These are phyloP conservation scores for Talaromyces sp. DNA, from an alignment of 2,329 filamentous ascomycete genomes.

Conservation along the genomic window DNA sequence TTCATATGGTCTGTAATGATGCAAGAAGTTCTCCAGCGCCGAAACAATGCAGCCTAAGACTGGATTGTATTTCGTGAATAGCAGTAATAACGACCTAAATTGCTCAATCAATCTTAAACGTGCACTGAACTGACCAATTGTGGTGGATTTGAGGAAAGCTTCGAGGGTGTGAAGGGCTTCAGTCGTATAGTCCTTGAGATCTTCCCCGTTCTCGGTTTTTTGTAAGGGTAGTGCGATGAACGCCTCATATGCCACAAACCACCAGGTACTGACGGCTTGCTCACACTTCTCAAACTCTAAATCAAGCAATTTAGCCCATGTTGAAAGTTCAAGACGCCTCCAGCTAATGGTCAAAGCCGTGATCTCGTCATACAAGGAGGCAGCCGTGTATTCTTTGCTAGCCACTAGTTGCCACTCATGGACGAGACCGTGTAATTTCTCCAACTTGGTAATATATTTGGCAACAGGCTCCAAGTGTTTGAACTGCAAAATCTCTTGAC, in stretches of 20 bases:
- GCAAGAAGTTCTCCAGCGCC: conserved; percentile 73
- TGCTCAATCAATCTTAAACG: conserved; percentile 68
- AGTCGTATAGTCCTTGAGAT: conserved; percentile 63
- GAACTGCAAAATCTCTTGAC: conserved; percentile 72
- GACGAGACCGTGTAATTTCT: conserved; percentile 80
- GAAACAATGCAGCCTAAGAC: conserved; percentile 59
- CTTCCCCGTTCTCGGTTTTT: conserved; percentile 58
- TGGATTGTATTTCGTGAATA: conserved; percentile 61
- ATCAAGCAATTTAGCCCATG: conserved; percentile 86
- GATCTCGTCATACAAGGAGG: conserved; percentile 69
- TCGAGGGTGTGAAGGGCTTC: conserved; percentile 74
- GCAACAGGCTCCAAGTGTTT: conserved; percentile 79
- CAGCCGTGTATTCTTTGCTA: conserved; percentile 72
- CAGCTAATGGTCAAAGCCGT: conserved; percentile 81
- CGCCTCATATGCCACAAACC: conserved; percentile 92
- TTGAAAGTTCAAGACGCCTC: conserved; percentile 86
- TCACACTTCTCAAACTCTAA: conserved; percentile 74
- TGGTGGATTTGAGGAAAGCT: conserved; percentile 74
- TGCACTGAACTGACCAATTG: conserved; percentile 74
- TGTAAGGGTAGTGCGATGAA: conserved; percentile 73
- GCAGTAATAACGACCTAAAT: conserved; percentile 62
- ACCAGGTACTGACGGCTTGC: conserved; percentile 83
- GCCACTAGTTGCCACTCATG: conserved; percentile 96
- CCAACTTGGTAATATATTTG: conserved; percentile 78
- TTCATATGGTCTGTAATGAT: conserved; percentile 71